Conservation (phyloP, 2,329 filamentous ascomycete genomes). For the Nemania abortiva region DNA sequence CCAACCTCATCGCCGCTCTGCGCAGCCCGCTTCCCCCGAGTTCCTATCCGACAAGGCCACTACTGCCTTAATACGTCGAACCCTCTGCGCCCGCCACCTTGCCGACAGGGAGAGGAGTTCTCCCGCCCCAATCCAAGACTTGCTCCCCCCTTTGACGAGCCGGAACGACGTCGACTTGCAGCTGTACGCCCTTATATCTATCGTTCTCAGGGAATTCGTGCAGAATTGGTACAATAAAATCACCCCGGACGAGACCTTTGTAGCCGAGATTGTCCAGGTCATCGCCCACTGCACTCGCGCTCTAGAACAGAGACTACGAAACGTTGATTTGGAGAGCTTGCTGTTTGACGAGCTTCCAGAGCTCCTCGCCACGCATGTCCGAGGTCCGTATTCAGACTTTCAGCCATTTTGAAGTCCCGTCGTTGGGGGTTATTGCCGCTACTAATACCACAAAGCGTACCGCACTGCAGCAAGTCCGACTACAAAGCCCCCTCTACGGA, state of each 20-base stretch:
- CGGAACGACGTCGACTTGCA: constrained; percentile 94
- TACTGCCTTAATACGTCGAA: constrained; percentile 81
- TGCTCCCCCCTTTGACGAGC: constrained; percentile 91
- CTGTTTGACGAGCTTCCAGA: constrained; percentile 89
- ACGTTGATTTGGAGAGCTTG: constrained; percentile 84
- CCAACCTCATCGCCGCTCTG: constrained; percentile 47
- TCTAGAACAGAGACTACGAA: constrained; percentile 85
- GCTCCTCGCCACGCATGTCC: constrained; percentile 82
- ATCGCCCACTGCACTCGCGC: constrained; percentile 92
- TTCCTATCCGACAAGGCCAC: constrained; percentile 83
- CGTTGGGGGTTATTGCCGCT: constrained; percentile 10
- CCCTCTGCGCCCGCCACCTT: constrained; percentile 80
- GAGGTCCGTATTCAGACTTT: constrained; percentile 65
- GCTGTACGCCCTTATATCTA: constrained; percentile 90
- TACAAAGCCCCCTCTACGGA: constrained; percentile 69
- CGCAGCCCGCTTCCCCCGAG: constrained; percentile 56
- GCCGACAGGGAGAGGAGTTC: constrained; percentile 67
- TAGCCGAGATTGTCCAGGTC: constrained; percentile 87
- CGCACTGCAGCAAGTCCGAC: constrained; percentile 73
- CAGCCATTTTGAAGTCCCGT: neutral
- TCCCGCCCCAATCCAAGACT: constrained; percentile 77
- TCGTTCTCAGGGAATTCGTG: constrained; percentile 90
- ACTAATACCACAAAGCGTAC: constrained; percentile 69
- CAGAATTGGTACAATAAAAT: constrained; percentile 94
- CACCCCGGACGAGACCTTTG: constrained; percentile 88